phyloP scores from a whole-genome alignment of 257 asterid species.

The Agastache rugosa region DNA sequence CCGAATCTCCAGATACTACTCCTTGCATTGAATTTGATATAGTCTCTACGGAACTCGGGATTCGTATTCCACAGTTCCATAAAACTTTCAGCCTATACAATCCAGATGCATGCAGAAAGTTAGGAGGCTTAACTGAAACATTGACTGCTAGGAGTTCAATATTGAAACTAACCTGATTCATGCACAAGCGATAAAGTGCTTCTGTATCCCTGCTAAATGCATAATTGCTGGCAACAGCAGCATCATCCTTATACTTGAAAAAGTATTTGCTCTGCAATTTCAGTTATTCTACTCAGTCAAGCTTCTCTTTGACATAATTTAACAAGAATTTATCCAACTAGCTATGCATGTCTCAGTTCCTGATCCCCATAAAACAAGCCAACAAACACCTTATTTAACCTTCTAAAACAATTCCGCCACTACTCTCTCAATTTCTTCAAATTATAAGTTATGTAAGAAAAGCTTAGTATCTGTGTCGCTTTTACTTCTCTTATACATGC shows the following conservation, averaged over 20 bases:
- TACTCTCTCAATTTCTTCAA: not conserved
- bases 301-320: constrained; percentile 14
- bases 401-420: not conserved
- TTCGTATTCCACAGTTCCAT: constrained; percentile 81
- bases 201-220: constrained; percentile 61
- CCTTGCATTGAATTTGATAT: constrained; percentile 60
- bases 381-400: not conserved
- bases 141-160: constrained; percentile 2
- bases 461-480: not conserved
- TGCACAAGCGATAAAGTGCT: constrained; percentile 62
- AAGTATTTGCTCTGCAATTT: constrained; percentile 70
- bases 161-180: constrained; percentile 56
- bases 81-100: constrained; percentile 63
- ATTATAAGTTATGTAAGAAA: not conserved
- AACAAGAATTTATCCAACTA: constrained; percentile 1
- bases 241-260: constrained; percentile 66
- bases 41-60: constrained; percentile 72
- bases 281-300: constrained; percentile 28
- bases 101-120: constrained; percentile 11
- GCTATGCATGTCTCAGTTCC: constrained; percentile 2
- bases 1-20: constrained; percentile 84
- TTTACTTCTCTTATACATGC: not conserved
- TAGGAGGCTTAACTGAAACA: constrained; percentile 17
- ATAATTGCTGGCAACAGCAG: constrained; percentile 58
- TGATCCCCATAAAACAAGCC: constrained; percentile 10